Percentiles rank a stretch among this genome's conserved stretches.
These are phyloP conservation scores for Spathaspora arborariae DNA, from an alignment of 805 yeast genomes.

Conservation along the genomic window DNA sequence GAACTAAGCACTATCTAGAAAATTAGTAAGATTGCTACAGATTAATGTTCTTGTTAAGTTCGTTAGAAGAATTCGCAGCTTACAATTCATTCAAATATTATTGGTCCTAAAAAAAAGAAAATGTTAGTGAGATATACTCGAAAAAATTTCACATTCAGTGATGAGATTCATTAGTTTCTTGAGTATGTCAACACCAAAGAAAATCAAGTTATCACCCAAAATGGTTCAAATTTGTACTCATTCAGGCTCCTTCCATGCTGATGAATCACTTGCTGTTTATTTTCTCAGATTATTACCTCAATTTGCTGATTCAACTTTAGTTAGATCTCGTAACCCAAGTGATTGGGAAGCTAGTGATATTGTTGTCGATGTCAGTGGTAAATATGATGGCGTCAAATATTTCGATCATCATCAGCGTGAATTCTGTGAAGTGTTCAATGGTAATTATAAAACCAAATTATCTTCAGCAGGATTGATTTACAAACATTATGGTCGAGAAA, in stretches of 20 bases:
- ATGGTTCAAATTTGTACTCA: conserved; percentile 77
- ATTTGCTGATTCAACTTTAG: conserved; percentile 60
- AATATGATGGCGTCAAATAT: conserved; percentile 79
- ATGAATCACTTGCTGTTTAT: conserved; percentile 90
- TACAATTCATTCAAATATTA: neutral
- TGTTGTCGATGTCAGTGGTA: conserved; percentile 92
- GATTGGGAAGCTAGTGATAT: conserved; percentile 86
- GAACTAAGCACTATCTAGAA: too few species aligned
- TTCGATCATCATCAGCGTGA: conserved; percentile 98
- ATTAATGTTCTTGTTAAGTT: too few species aligned
- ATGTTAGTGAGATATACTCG: neutral
- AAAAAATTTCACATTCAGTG: neutral
- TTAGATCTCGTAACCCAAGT: conserved; percentile 79
- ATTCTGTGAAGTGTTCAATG: conserved; percentile 70
- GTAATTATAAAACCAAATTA: conserved; percentile 65
- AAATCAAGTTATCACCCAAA: conserved; percentile 10
- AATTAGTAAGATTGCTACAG: too few species aligned
- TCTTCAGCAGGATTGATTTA: conserved; percentile 92
- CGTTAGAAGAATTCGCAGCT: too few species aligned
- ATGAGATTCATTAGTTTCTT: neutral
- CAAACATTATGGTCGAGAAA: conserved; percentile 77
- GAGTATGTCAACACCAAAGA: conserved; percentile 9
- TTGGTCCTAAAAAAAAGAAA: neutral
- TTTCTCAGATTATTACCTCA: conserved; percentile 72
- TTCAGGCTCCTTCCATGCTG: conserved; percentile 95